phyloP scores from a whole-genome alignment of 192 early-diverging fungal genomes.

The Geranomyces michiganensis region DNA sequence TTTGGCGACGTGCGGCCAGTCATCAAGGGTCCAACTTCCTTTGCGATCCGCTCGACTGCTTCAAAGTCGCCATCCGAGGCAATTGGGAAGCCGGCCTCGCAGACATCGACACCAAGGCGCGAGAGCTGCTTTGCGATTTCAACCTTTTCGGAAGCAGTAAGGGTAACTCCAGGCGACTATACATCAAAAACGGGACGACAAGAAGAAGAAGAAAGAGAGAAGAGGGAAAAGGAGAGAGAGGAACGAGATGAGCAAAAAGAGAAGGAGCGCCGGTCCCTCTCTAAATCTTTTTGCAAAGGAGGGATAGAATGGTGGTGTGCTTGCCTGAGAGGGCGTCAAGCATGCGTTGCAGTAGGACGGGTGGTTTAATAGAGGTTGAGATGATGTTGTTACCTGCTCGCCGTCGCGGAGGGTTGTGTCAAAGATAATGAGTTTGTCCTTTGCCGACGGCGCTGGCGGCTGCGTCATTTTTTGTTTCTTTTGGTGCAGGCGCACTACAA shows the following conservation, averaged over 20 bases:
- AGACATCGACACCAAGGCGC: constrained; percentile 90
- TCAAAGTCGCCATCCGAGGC: constrained; percentile 95
- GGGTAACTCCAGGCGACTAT: constrained; percentile 94
- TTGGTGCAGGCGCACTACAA: not conserved
- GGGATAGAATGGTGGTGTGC: too few species aligned
- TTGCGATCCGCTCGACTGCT: constrained; percentile 90
- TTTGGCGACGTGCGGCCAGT: constrained; percentile 66
- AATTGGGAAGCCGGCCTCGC: constrained; percentile 96
- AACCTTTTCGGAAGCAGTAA: constrained; percentile 90
- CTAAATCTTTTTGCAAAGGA: too few species aligned
- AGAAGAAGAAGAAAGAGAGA: not conserved
- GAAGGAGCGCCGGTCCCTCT: too few species aligned
- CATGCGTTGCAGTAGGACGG: not conserved
- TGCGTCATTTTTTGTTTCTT: constrained; percentile 2
- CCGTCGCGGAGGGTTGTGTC: constrained; percentile 97
- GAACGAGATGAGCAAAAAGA: too few species aligned
- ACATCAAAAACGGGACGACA: too few species aligned
- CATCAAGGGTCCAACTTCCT: constrained; percentile 85
- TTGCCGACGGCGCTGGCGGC: constrained; percentile 48
- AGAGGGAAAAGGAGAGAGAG: too few species aligned
- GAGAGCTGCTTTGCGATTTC: constrained; percentile 93
- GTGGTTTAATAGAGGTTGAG: not conserved
- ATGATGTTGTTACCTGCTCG: constrained; percentile 70
- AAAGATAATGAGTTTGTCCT: constrained; percentile 84
- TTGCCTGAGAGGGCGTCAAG: too few species aligned